Base-by-base conservation (phyloP, 768 basidiomycete species). In the Lactarius sanguifluus region DNA sequence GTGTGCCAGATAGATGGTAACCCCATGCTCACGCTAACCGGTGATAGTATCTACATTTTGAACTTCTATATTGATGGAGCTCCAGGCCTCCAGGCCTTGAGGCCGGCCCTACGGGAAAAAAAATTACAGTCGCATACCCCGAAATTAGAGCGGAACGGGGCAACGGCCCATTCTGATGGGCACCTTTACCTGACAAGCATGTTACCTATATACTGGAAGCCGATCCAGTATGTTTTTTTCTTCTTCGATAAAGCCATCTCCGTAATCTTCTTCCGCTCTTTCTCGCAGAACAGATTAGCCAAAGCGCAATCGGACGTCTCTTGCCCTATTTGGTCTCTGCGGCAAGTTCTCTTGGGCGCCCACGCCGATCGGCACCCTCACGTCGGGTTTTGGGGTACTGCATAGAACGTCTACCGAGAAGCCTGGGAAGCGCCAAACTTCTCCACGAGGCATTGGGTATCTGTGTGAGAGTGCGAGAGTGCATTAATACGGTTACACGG, bases 331-430 rank as follows among this genome's bases (percentile, higher is more conserved):
- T 56, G 36, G 34, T 54, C 30, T 9, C 43, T 50, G 52, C 50
- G 43, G 36, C 38, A 59, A 38, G 59, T 34, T 43, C 52, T 23
- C 58, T 62, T 47, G 43, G 25, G 55, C 60, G 67, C 66, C 54
- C 60, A 61, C 61, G 58, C 40, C 62, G 68, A 69, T 62, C 56
- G 57, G 40, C 52, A 62, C 64, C 68, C 63, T 66, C 38, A 4
- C 61, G 60, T 54, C 55, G 58, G 61, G 55, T 71, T 71, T 69
- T 69, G 50, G 67, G 43, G 55, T 57, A 52, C 59, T 28, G 64
- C 52, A 59, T 64, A 50, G 67, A 71, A 64, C 58, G 61, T 64
- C 54, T 34, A 40, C 40, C 55, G 38, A 61, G 66, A 56, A 71
- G 61, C 30, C 28, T 56, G 15, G 56, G 57, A 63, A 63, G 61